A percentile compares a stretch with the other conserved stretches of the same genome.
Evolutionary conservation across 192 early-diverging fungal genomes (phyloP).

Genomic region (Rhizoclosmatium sp.): DNA sequence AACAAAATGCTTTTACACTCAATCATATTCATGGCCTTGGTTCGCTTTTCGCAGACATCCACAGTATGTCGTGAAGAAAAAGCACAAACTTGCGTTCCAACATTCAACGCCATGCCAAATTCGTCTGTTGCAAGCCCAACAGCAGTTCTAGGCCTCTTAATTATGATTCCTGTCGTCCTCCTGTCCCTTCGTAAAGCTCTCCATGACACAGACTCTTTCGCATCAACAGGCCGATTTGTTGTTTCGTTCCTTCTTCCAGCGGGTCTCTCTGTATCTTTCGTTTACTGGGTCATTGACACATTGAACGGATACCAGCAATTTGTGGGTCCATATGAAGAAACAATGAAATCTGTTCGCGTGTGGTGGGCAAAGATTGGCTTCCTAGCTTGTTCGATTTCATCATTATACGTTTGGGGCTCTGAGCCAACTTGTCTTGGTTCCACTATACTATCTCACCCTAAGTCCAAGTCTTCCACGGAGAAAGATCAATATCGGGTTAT

Average conservation of each 20-base stretch:
- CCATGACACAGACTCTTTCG: slow-evolving; percentile 58
- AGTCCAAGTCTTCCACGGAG: not conserved
- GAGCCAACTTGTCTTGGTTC: slow-evolving; percentile 48
- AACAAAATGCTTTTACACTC: slow-evolving; percentile 36
- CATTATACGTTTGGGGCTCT: slow-evolving; percentile 45
- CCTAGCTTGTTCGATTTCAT: slow-evolving; percentile 19
- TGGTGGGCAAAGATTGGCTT: slow-evolving; percentile 49
- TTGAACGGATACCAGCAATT: slow-evolving; percentile 49
- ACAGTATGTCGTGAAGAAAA: slow-evolving; percentile 89
- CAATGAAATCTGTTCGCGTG: slow-evolving; percentile 32
- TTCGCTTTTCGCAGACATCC: slow-evolving; percentile 63
- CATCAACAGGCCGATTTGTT: slow-evolving; percentile 42
- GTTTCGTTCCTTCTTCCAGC: slow-evolving; percentile 29
- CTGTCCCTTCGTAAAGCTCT: slow-evolving; percentile 52
- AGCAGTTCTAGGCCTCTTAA: slow-evolving; percentile 55
- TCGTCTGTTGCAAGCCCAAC: slow-evolving; percentile 54
- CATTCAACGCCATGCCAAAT: slow-evolving; percentile 74
- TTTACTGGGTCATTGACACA: slow-evolving; percentile 59
- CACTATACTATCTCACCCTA: slow-evolving; percentile 2
- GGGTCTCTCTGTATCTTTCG: slow-evolving; percentile 32
- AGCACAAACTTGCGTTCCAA: slow-evolving; percentile 79
- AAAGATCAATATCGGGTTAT: slow-evolving; percentile 26
- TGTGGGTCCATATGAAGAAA: not conserved
- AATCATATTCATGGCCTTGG: slow-evolving; percentile 53
- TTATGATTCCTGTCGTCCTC: slow-evolving; percentile 55